These are phyloP conservation scores for Phytophthora lateralis DNA, from an alignment of 352 stramenopile species.

Conservation along the genomic window DNA sequence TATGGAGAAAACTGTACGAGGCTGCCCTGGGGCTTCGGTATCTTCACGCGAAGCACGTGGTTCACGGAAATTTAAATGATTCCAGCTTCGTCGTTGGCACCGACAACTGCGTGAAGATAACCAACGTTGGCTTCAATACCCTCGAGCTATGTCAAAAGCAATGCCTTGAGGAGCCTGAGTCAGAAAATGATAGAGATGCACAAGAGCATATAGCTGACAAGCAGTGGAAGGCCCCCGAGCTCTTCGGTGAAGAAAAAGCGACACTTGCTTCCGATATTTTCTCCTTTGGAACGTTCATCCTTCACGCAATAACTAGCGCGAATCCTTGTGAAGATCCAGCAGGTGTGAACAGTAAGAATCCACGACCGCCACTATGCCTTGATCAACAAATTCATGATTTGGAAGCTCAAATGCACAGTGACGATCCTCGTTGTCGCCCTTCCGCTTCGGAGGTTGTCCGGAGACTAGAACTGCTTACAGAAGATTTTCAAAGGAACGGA, in stretches of 20 bases:
- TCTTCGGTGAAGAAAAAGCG: not conserved
- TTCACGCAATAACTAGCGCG: not conserved
- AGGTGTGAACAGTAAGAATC: not conserved
- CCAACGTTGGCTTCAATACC: not conserved
- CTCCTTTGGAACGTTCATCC: not conserved
- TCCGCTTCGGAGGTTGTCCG: slow-evolving; percentile 9
- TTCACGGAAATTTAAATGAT: slow-evolving; percentile 7
- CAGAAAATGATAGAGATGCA: not conserved
- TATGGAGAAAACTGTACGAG: slow-evolving; percentile 16
- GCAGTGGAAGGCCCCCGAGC: not conserved
- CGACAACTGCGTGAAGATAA: slow-evolving; percentile 1
- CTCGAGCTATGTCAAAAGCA: not conserved
- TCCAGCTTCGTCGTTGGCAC: slow-evolving; percentile 2
- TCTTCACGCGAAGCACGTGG: slow-evolving; percentile 5
- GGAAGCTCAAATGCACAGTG: slow-evolving; percentile 4
- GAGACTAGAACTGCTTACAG: slow-evolving; percentile 2
- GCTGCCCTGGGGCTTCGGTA: slow-evolving; percentile 11
- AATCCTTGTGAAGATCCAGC: not conserved
- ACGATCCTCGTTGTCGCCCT: not conserved
- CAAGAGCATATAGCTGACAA: not conserved
- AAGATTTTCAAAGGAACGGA: not conserved
- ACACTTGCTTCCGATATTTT: not conserved
- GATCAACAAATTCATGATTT: not conserved
- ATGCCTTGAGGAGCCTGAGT: not conserved
- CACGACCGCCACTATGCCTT: not conserved